These are phyloP conservation scores for Fusarium sp. DNA, from an alignment of 2,329 filamentous ascomycete genomes.

Conservation along the genomic window DNA sequence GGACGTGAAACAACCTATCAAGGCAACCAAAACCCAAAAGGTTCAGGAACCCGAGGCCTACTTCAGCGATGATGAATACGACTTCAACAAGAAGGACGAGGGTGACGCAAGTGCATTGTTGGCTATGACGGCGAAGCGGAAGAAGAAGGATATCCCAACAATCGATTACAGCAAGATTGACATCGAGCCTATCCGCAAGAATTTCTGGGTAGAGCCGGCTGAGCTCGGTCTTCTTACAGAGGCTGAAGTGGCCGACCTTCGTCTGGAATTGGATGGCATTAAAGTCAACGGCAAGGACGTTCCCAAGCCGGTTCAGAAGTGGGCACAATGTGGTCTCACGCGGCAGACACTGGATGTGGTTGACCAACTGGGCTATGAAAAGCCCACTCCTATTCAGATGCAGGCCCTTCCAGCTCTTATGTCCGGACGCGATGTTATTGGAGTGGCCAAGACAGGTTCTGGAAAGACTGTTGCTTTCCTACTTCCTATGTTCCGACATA, in stretches of 20 bases:
- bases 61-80: slow-evolving; percentile 86
- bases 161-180: slow-evolving; percentile 90
- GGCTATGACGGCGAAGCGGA: slow-evolving; percentile 73
- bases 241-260: slow-evolving; percentile 83
- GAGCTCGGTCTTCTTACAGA: slow-evolving; percentile 87
- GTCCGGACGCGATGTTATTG: slow-evolving; percentile 95
- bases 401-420: slow-evolving; percentile 96
- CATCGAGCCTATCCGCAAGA: slow-evolving; percentile 88
- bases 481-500: slow-evolving; percentile 97
- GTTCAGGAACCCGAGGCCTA: slow-evolving; percentile 82
- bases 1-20: slow-evolving; percentile 59
- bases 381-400: slow-evolving; percentile 92
- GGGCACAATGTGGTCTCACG: slow-evolving; percentile 93
- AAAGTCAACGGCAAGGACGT: slow-evolving; percentile 90
- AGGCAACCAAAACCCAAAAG: slow-evolving; percentile 58
- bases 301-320: slow-evolving; percentile 94
- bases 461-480: slow-evolving; percentile 97
- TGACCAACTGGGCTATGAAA: slow-evolving; percentile 82
- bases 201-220: slow-evolving; percentile 92
- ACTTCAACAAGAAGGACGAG: slow-evolving; percentile 63
- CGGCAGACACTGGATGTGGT: slow-evolving; percentile 90
- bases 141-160: slow-evolving; percentile 94
- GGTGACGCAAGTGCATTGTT: slow-evolving; percentile 63
- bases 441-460: slow-evolving; percentile 96
- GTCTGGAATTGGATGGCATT: slow-evolving; percentile 92